Percentiles rank a stretch among this genome's conserved stretches.
Evolutionary conservation across 352 stramenopile genomes (phyloP).

Genomic region (Phytophthora citrophthora): DNA sequence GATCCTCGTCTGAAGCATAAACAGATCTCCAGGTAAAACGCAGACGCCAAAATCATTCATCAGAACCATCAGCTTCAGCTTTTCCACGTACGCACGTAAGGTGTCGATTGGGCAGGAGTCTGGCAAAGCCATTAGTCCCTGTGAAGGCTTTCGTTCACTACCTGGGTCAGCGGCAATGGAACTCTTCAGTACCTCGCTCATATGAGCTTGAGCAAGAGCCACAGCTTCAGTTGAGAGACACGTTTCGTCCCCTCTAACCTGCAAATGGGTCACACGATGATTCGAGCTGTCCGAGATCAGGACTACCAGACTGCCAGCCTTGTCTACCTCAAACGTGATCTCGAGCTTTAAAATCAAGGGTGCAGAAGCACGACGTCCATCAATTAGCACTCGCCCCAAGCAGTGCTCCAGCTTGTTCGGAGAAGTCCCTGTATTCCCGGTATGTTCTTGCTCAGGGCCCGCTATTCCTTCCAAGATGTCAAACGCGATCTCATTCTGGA

Average conservation of each 20-base stretch:
- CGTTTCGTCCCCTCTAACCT: constrained; percentile 34
- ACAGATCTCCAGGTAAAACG: constrained; percentile 29
- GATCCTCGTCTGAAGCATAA: constrained; percentile 19
- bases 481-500: constrained; percentile 35
- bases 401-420: constrained; percentile 25
- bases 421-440: background rate
- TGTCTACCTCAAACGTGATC: constrained; percentile 36
- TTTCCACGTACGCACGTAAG: constrained; percentile 15
- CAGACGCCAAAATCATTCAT: constrained; percentile 27
- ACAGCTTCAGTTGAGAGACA: constrained; percentile 32
- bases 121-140: no score
- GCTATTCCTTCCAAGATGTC: constrained; percentile 37
- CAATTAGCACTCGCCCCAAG: constrained; percentile 31
- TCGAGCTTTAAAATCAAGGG: constrained; percentile 45
- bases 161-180: background rate
- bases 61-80: constrained; percentile 23
- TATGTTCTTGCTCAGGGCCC: constrained; percentile 15
- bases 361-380: constrained; percentile 28
- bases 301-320: constrained; percentile 23
- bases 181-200: constrained; percentile 5
- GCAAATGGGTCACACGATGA: constrained; percentile 17
- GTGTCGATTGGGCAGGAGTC: constrained; percentile 8
- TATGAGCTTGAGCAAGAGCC: constrained; percentile 22
- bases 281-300: constrained; percentile 35
- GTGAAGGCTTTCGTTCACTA: no score